Conservation (phyloP, 1,284 basidiomycete genomes). For the Trichosporon coremiiforme region DNA sequence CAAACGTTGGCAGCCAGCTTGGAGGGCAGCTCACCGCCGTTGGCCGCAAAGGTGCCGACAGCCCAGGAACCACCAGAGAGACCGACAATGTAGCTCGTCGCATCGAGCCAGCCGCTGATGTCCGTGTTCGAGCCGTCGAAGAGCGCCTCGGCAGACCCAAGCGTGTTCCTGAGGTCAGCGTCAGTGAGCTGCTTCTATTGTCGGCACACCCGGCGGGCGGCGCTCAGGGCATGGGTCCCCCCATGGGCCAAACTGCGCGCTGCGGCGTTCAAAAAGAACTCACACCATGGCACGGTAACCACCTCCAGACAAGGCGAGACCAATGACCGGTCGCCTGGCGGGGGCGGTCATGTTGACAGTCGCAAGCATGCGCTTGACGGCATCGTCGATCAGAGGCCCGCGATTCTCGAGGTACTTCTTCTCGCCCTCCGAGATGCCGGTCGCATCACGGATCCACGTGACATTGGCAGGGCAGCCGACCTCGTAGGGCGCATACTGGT, state of each 20-base stretch:
- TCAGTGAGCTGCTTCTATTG: background rate
- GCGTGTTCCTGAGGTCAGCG: constrained; percentile 22
- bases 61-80: constrained; percentile 54
- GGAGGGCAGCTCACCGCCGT: constrained; percentile 43
- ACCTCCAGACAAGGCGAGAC: constrained; percentile 57
- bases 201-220: background rate
- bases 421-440: constrained; percentile 43
- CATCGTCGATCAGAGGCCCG: constrained; percentile 33
- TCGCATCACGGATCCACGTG: constrained; percentile 47
- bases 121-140: constrained; percentile 26
- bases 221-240: background rate
- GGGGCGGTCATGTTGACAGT: constrained; percentile 40
- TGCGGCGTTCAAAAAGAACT: background rate
- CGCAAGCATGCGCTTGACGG: constrained; percentile 34
- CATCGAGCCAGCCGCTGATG: constrained; percentile 49
- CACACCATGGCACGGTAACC: constrained; percentile 59
- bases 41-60: constrained; percentile 47
- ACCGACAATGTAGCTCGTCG: constrained; percentile 50
- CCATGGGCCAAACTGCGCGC: no score
- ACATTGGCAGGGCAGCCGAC: constrained; percentile 47
- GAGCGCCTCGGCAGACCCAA: constrained; percentile 25
- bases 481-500: constrained; percentile 48
- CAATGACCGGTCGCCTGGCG: constrained; percentile 52
- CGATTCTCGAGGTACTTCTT: constrained; percentile 39
- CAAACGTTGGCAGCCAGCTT: constrained; percentile 51